Percentiles rank a stretch among this genome's conserved stretches.
phyloP scores from a whole-genome alignment of 2,329 filamentous ascomycete species.

The Ciborinia camelliae region DNA sequence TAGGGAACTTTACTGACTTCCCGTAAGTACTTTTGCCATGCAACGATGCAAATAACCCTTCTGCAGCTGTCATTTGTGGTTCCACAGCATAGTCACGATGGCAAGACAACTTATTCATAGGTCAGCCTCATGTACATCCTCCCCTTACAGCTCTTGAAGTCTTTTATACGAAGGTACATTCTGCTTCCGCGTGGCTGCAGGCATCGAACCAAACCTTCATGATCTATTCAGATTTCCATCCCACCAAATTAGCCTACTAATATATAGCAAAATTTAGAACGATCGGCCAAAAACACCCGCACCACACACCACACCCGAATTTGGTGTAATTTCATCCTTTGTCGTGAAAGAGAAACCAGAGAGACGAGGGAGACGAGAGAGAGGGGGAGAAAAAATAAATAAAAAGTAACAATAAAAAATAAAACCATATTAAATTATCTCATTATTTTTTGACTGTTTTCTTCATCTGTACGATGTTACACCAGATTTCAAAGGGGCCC shows the following conservation, averaged over 20 bases:
- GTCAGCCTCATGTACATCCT: conserved; percentile 21
- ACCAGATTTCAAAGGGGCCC: not conserved
- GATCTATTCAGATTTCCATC: conserved; percentile 13
- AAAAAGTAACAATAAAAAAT: too few species aligned
- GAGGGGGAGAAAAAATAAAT: too few species aligned
- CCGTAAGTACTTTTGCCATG: conserved; percentile 13
- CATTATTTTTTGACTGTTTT: not conserved
- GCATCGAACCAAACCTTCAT: conserved; percentile 15
- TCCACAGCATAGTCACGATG: conserved; percentile 21
- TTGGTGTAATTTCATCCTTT: conserved; percentile 13
- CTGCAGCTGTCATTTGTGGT: conserved; percentile 20
- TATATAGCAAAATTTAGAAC: not conserved
- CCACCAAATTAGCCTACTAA: not conserved
- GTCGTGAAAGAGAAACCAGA: not conserved
- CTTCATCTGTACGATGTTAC: conserved; percentile 3
- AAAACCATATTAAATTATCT: not conserved
- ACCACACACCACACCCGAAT: conserved; percentile 12
- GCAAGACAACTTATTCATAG: conserved; percentile 20
- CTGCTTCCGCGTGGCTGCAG: conserved; percentile 20
- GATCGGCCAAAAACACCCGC: conserved; percentile 5
- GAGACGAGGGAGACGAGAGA: too few species aligned
- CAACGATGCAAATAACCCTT: conserved; percentile 20
- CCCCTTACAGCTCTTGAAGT: conserved; percentile 10
- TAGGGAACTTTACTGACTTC: conserved; percentile 4
- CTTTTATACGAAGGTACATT: conserved; percentile 22